Evolutionary conservation across 805 yeast species (phyloP), one percentile per base, ranked within the genome.

Genomic region (Kluyveromyces lactis): DNA sequence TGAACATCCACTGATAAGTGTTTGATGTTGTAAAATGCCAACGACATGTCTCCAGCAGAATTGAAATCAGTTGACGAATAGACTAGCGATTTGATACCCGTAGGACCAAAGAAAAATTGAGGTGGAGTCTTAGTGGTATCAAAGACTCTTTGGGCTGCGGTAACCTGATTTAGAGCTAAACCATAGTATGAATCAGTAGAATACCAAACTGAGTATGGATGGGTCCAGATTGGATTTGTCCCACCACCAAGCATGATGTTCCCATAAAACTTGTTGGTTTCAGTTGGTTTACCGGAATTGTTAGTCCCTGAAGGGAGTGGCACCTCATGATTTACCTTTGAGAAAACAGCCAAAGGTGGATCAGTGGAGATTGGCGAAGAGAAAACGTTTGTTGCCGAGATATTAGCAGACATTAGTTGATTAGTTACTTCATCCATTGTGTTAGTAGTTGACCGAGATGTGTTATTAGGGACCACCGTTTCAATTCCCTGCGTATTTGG

Each of bases 231-330:
- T 0, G 90, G 85, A 41, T 73, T 66, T 2, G 76, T 73, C 53
- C 81, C 90, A 40, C 70, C 69, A 1, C 71, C 86, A 26, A 85
- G 67, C 9, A 84, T 58, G 57, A 85, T 60, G 59, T 85, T 85
- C 27, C 82, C 80, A 56, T 79, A 85, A 52, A 84, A 85, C 53
- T 84, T 83, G 58, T 85, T 85, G 6, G 95, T 84, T 44, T 79
- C 79, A 21, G 80, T 67, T 1, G 86, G 80, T 8, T 44, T 44
- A 29, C 44, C 35, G 26, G 44, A 45, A 26, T 52, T 53, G 16
- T 45, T 21, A 3, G 42, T 40, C 18, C 40, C 38, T 4, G 35
- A 29, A 4, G 51, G 45, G 11, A 43, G 26, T 5, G 19, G 26
- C 4, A 43, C 41, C 4, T 69, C 69, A 33, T 73, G 64, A 2